Evolutionary conservation across 2,329 filamentous ascomycete species (phyloP), one percentile per base, ranked within the genome.

Genomic region (Fusarium sp.): DNA sequence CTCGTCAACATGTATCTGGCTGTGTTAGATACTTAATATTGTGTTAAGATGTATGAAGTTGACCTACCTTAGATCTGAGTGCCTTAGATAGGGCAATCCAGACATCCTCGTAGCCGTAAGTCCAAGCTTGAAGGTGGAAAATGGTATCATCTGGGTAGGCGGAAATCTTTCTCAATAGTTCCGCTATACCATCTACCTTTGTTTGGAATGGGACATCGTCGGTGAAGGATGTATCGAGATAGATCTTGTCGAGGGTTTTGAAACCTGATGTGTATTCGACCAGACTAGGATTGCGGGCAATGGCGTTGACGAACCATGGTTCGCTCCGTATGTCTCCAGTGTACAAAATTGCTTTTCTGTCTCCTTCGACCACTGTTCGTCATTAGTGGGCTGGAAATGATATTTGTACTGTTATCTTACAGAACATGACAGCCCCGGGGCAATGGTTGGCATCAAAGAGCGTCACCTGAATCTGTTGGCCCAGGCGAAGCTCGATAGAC

Each of bases 361-460:
- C 80, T 3, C 89, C 89, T 80, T 98, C 93, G 28, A 98, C 91
- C 20, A 98, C 85, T 87, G 42, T 30, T 34, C 18, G 42, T 21
- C 18, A 10, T 70, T 21, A 66, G 51, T 16, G 9, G 27, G 3
- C 7, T 7, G 9, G 16, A 7, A 30, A 28, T 12, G 16, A 3
- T 11, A 18, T 1, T 12, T 6, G 8, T 1, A 6, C 7, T 20
- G 3, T 7, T 1, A 25, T 4, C 86, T 69, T 77, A 89, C 87
- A 83, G 76, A 98, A 98, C 93, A 97, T 97, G 20, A 96, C 93
- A 20, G 93, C 90, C 0, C 95, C 94, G 1, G 91, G 87, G 74
- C 95, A 98, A 77, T 98, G 95, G 73, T 98, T 98, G 2, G 95
- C 94, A 81, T 97, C 92, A 54, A 98, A 88, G 0, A 98, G 83